Conservation (phyloP, 257 asterid species). For the Primulina tabacum region DNA sequence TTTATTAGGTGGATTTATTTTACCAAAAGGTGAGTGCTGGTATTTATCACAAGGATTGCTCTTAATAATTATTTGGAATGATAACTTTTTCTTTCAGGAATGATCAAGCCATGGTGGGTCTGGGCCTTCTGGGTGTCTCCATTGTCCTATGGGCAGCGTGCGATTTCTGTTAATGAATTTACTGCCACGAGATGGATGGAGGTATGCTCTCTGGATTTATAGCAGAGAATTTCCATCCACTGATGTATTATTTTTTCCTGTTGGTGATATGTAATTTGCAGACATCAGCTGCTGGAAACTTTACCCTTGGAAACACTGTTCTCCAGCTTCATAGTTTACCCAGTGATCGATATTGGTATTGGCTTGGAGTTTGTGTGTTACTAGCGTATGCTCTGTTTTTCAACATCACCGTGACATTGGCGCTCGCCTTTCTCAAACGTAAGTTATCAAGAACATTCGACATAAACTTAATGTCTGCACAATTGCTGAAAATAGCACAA, state of each 20-base stretch:
- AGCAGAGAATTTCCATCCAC: constrained; percentile 1
- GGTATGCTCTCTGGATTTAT: constrained; percentile 38
- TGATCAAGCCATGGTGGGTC: constrained; percentile 92
- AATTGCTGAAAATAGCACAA: neutral
- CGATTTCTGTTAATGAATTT: constrained; percentile 79
- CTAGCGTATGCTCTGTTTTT: constrained; percentile 62
- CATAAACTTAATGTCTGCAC: neutral
- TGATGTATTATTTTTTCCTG: constrained; percentile 5
- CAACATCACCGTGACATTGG: constrained; percentile 56
- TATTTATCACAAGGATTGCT: constrained; percentile 16
- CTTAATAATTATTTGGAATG: neutral
- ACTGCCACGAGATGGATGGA: constrained; percentile 74
- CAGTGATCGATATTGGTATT: constrained; percentile 55
- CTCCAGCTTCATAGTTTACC: constrained; percentile 67
- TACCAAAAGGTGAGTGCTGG: constrained; percentile 59
- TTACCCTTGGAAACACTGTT: constrained; percentile 48
- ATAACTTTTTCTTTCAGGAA: constrained; percentile 39
- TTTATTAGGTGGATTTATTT: constrained; percentile 79
- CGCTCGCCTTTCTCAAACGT: constrained; percentile 70
- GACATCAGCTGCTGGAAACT: constrained; percentile 43
- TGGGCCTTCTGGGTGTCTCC: constrained; percentile 97
- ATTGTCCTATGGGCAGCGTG: constrained; percentile 75
- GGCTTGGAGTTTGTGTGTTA: constrained; percentile 74
- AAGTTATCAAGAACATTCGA: constrained; percentile 31
- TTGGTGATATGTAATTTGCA: constrained; percentile 34